These are phyloP conservation scores for Cystoderma amianthinum DNA, from an alignment of 768 basidiomycete species.

Conservation along the genomic window DNA sequence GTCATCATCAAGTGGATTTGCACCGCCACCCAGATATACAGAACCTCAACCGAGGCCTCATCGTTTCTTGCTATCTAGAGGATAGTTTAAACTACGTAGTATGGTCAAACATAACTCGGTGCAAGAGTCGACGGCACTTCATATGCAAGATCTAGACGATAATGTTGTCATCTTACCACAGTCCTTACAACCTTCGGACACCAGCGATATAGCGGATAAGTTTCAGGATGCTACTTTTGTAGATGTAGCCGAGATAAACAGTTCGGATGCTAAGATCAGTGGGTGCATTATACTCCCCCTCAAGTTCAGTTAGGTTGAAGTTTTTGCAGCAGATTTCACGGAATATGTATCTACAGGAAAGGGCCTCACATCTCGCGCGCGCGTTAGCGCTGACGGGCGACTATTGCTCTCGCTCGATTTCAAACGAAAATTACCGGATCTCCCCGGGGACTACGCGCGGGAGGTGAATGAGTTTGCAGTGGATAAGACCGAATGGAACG, in stretches of 20 bases:
- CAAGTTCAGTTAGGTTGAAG: neutral
- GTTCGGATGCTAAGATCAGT: neutral
- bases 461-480: constrained; percentile 45
- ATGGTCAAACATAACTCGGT: too few relatives aligned
- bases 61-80: too few relatives aligned
- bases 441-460: constrained; percentile 36
- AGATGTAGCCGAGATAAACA: neutral
- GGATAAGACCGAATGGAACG: constrained; percentile 26
- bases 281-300: neutral
- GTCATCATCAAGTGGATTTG: too few relatives aligned
- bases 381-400: constrained; percentile 35
- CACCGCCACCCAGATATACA: too few relatives aligned
- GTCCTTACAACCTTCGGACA: neutral
- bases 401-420: constrained; percentile 42
- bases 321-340: constrained; percentile 22
- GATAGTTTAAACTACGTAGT: too few relatives aligned
- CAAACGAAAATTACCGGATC: constrained; percentile 40
- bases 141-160: neutral
- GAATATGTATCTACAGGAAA: constrained; percentile 31
- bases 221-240: neutral
- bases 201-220: too few relatives aligned
- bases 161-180: neutral
- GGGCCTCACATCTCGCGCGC: constrained; percentile 34
- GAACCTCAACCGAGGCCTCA: too few relatives aligned
- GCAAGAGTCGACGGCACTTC: too few relatives aligned